These are phyloP conservation scores for Aspergillus hortae DNA, from an alignment of 2,329 filamentous ascomycete species.

Conservation along the genomic window DNA sequence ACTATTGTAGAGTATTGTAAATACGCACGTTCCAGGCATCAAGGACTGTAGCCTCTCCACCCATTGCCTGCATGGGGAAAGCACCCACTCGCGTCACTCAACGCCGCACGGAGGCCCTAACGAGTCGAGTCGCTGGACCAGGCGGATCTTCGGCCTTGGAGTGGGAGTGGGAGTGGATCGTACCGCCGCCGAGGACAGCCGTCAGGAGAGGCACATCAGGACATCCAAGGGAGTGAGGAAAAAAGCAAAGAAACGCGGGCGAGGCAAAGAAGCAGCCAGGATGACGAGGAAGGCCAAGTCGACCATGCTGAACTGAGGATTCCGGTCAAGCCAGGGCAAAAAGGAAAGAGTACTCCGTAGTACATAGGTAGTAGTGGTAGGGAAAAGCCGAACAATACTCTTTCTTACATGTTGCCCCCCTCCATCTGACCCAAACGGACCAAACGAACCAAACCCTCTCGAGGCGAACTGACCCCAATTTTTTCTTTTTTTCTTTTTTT, in stretches of 20 bases:
- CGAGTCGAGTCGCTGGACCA: slow-evolving; percentile 7
- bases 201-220: slow-evolving; percentile 9
- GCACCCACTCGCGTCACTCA: slow-evolving; percentile 1
- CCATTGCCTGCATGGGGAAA: slow-evolving; percentile 17
- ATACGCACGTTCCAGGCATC: slow-evolving; percentile 10
- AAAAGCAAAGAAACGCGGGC: neutral
- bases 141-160: slow-evolving; percentile 16
- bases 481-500: slow-evolving; percentile 1
- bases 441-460: neutral
- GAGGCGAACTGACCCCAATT: neutral
- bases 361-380: neutral
- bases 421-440: neutral
- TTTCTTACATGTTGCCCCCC: neutral
- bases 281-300: too few species aligned
- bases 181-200: slow-evolving; percentile 1
- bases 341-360: slow-evolving; percentile 11
- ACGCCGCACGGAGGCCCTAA: slow-evolving; percentile 10
- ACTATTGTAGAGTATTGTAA: too few species aligned
- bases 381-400: slow-evolving; percentile 6
- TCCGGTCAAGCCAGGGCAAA: slow-evolving; percentile 7
- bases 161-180: slow-evolving; percentile 18
- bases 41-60: slow-evolving; percentile 10
- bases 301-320: too few species aligned
- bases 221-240: slow-evolving; percentile 8
- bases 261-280: too few species aligned